Conservation (phyloP, 768 basidiomycete species). For the Amylocystis lapponica region DNA sequence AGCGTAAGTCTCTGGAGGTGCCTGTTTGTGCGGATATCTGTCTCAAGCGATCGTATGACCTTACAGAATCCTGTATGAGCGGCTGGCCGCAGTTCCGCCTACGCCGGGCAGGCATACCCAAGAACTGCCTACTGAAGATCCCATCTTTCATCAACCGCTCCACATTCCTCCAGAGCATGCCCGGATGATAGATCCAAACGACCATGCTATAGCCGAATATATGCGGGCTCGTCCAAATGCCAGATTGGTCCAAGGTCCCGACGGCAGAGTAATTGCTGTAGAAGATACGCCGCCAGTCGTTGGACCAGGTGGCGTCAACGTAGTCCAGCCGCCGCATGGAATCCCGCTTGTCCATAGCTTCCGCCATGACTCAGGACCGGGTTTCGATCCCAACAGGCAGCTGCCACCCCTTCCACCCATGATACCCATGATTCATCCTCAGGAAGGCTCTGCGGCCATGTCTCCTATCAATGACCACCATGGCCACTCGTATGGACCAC, state of each 20-base stretch:
- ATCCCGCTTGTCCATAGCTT: slow-evolving; percentile 19
- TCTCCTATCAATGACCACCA: slow-evolving; percentile 16
- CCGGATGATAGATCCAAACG: slow-evolving; percentile 33
- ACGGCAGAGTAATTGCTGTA: slow-evolving; percentile 43
- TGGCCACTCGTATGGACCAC: slow-evolving; percentile 8
- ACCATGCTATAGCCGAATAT: slow-evolving; percentile 46
- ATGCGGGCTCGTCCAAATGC: slow-evolving; percentile 41
- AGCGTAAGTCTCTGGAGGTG: slow-evolving; percentile 53
- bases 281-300: slow-evolving; percentile 38
- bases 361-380: slow-evolving; percentile 22
- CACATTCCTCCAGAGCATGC: slow-evolving; percentile 16
- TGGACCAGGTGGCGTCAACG: slow-evolving; percentile 12
- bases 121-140: slow-evolving; percentile 22
- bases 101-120: slow-evolving; percentile 36
- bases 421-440: slow-evolving; percentile 17
- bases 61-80: slow-evolving; percentile 77
- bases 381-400: slow-evolving; percentile 20
- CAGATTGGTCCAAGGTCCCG: slow-evolving; percentile 40
- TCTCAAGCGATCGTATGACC: no score
- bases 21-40: slow-evolving; percentile 18
- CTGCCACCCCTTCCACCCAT: slow-evolving; percentile 20
- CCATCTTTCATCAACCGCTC: slow-evolving; percentile 20
- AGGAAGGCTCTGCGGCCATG: slow-evolving; percentile 6
- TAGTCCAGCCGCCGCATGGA: slow-evolving; percentile 14
- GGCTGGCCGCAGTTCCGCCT: slow-evolving; percentile 55